Base-by-base conservation (phyloP, 169 alveolate species). In the Plasmodium billcollinsi region DNA sequence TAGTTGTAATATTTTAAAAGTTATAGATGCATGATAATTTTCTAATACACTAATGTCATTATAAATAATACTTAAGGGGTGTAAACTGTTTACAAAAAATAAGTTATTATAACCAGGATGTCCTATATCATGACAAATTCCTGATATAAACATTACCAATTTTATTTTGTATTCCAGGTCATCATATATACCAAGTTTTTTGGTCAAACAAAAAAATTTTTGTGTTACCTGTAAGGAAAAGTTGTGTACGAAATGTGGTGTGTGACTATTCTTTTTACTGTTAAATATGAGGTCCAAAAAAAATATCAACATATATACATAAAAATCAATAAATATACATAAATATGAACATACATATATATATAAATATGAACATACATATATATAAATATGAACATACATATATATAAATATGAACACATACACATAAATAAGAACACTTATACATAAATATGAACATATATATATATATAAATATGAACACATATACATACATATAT, bases 1-100 rank as follows among this genome's bases (percentile, higher is more conserved):
- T 21, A 90, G 67, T 65, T 90, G 88, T 45, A 95, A 72, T 11
- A 95, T 85, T 80, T 90, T 83, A 89, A 97, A 97, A 12, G 98
- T 95, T 70, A 91, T 93, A 39, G 98, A 95, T 45, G 98, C 96
- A 92, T 98, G 99, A 91, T 95, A 96, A 94, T 97, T 98, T 94
- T 98, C 99, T 69, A 98, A 90, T 11, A 97, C 98, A 33, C 98
- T 91, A 73, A 88, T 89, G 83, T 98, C 99, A 88, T 98, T 98
- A 94, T 97, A 98, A 73, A 96, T 91, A 21, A 97, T 91, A 21
- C 98, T 97, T 65, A 97, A 80, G 39, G 96, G 95, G 21, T 95
- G 97, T n/a, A 91, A 73, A 61, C 97, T 93, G 73, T 95, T 96
- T 49, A 95, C 94, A 88, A 96, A 93, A 67, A 96, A 96, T 15